Base-by-base conservation (phyloP, 2,329 filamentous ascomycete genomes). In the Leptographium procerum region DNA sequence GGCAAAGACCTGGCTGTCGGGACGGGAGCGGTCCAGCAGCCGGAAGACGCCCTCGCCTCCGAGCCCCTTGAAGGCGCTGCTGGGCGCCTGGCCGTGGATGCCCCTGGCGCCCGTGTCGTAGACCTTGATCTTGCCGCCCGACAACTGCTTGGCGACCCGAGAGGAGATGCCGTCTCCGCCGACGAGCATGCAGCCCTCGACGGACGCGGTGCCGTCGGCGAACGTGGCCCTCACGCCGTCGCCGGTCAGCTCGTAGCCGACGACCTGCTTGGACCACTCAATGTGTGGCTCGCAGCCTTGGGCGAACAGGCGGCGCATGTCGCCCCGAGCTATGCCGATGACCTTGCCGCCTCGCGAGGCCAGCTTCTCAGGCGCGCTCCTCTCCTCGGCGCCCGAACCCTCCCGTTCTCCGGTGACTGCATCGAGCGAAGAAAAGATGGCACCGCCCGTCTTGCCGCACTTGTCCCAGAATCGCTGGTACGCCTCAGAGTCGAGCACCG, bases 1-100 rank as follows among this genome's bases (percentile, higher is more conserved):
- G 60, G 81, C 64, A 58, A 77, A 80, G 2, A 83, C 69, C 8
- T 66, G 67, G 0, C 81, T 81, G 2, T 72, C 66, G 0, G 75
- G 68, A 14, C 75, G 71, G 0, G 73, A 70, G 2, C 72, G 68
- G 64, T 87, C 84, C 1, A 67, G 64, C 0, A 84, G n/a, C 2
- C 75, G 65, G 65, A 79, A 86, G 0, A 87, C 84, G 2, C 84
- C 84, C 67, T 86, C 83, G 1, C 83, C n/a, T n/a, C n/a, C 83
- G 1, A 87, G 71, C 0, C 68, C 75, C 60, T 78, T 80, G 72
- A 86, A 87, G 0, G 83, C 82, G 0, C 77, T 75, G 0, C 77
- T 82, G 0, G 82, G 81, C 9, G 84, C 82, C 66, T 86, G 82
- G 0, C 84, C 84, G 63, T 87, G 84, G 28, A 87, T 85, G 1